phyloP scores from a whole-genome alignment of 305 asterid genomes.

The Solanum hybrid region DNA sequence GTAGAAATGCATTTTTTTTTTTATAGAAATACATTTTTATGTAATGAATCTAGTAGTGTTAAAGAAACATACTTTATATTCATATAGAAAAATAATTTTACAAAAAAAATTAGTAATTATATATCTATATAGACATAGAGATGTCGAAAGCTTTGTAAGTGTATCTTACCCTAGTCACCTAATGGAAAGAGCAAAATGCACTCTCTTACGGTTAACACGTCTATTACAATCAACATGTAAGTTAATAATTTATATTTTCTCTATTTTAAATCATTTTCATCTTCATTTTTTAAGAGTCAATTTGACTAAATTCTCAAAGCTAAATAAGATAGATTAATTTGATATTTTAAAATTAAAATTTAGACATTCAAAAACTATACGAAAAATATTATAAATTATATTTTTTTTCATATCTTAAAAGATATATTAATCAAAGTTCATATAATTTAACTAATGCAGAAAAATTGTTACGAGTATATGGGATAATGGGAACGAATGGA shows the following conservation, averaged over 20 bases:
- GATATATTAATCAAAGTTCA: background rate
- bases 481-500: background rate
- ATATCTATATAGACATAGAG: background rate
- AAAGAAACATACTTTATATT: background rate
- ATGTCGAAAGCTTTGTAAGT: background rate
- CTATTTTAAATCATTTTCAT: no score
- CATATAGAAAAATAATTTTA: background rate
- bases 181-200: background rate
- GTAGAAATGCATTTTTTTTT: background rate
- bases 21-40: background rate
- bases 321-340: background rate
- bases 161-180: background rate
- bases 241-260: background rate
- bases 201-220: background rate
- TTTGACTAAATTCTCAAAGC: background rate
- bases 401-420: background rate
- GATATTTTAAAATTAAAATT: background rate
- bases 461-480: background rate
- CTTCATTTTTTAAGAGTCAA: accelerated
- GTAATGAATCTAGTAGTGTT: background rate
- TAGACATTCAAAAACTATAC: background rate
- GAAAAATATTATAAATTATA: background rate
- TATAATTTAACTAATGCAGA: background rate
- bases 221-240: background rate
- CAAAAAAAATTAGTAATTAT: background rate